Conservation (phyloP, 306 rosid genomes). For the Erythrophleum fordii region DNA sequence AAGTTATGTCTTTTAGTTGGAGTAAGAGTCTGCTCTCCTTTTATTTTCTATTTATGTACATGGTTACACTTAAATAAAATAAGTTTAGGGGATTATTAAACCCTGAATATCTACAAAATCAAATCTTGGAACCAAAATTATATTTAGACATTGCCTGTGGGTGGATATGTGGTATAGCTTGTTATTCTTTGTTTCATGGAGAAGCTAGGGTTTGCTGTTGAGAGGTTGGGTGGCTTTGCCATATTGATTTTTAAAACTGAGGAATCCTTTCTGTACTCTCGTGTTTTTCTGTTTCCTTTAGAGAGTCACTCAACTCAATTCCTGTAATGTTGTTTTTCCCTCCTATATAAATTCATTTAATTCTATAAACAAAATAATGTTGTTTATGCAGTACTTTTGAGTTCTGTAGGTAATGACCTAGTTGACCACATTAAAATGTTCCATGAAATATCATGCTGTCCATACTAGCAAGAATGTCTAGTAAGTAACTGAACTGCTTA, state of each 20-base stretch:
- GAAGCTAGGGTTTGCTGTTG: conserved; percentile 24
- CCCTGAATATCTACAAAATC: too few species aligned
- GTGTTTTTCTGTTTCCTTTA: not conserved
- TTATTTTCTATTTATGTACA: too few species aligned
- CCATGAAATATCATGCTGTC: conserved; percentile 19
- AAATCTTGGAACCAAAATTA: conserved; percentile 22
- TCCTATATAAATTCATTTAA: not conserved
- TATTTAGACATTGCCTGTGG: conserved; percentile 8
- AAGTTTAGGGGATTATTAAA: too few species aligned
- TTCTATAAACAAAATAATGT: not conserved
- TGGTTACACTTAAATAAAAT: too few species aligned
- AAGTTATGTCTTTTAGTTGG: too few species aligned
- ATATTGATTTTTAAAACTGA: conserved; percentile 26
- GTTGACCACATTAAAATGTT: conserved; percentile 19
- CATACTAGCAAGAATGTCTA: conserved; percentile 17
- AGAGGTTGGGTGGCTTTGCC: not conserved
- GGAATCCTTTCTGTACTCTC: not conserved
- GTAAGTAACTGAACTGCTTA: conserved; percentile 28
- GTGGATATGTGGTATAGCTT: conserved; percentile 4
- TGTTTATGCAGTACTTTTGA: conserved; percentile 3
- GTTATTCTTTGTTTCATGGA: not conserved
- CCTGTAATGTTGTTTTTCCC: conserved; percentile 6
- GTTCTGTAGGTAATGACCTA: not conserved
- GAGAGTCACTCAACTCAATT: not conserved
- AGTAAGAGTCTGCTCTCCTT: too few species aligned